phyloP scores from a whole-genome alignment of 202 grass and related monocot genomes.

The Elaeis oleifera region DNA sequence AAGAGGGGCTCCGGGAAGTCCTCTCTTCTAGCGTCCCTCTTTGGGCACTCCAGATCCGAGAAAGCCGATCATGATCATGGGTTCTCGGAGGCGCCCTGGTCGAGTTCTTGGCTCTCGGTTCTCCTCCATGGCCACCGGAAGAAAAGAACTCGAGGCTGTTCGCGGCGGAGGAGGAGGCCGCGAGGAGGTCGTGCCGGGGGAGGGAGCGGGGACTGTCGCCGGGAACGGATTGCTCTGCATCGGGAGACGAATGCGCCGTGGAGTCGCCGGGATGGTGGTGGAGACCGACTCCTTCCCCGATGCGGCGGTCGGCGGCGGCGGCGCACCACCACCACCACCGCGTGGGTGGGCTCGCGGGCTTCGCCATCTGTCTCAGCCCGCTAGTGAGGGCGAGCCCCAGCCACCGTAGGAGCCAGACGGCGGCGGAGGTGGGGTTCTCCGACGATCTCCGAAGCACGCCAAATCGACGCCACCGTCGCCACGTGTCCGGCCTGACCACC shows the following conservation, averaged over 20 bases:
- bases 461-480: constrained; percentile 35
- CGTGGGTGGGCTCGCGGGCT: background rate
- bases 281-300: background rate
- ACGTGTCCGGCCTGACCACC: background rate
- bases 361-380: constrained; percentile 6
- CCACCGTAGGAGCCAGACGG: background rate
- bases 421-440: constrained; percentile 5
- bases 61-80: background rate
- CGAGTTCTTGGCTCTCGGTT: background rate
- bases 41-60: constrained; percentile 32
- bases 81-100: constrained; percentile 2
- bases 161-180: background rate
- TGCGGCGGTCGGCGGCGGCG: background rate
- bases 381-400: background rate
- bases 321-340: background rate
- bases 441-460: constrained; percentile 34
- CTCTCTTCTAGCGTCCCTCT: constrained; percentile 55
- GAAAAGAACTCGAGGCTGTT: background rate
- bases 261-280: background rate
- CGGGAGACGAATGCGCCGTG: background rate
- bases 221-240: background rate
- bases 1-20: constrained; percentile 1
- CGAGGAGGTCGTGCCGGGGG: too few relatives aligned
- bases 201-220: background rate
- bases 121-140: background rate